These are phyloP conservation scores for Pichia sp. DNA, from an alignment of 1,139 yeast species.

Conservation along the genomic window DNA sequence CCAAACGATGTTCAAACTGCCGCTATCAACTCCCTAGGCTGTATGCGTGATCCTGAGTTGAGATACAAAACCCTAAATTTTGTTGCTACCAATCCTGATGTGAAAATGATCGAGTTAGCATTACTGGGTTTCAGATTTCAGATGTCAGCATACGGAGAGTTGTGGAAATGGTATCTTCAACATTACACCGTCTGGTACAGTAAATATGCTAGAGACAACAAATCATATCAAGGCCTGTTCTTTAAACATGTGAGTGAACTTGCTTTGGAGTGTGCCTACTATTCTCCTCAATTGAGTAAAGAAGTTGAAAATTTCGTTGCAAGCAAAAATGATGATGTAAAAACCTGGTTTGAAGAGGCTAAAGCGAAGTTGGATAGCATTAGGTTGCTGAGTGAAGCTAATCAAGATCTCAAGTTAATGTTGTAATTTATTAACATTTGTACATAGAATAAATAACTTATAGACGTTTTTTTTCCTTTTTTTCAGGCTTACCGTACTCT, in stretches of 20 bases:
- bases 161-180: slow-evolving; percentile 55
- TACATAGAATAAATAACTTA: background rate
- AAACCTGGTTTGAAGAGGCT: slow-evolving; percentile 22
- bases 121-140: slow-evolving; percentile 46
- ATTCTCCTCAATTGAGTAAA: slow-evolving; percentile 20
- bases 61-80: slow-evolving; percentile 51
- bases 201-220: slow-evolving; percentile 32
- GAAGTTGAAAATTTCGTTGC: slow-evolving; percentile 23
- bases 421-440: slow-evolving; percentile 7
- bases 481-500: background rate
- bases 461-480: background rate
- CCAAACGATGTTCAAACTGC: slow-evolving; percentile 41
- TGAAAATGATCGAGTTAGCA: slow-evolving; percentile 49
- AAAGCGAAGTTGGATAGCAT: slow-evolving; percentile 20
- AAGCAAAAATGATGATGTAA: slow-evolving; percentile 14
- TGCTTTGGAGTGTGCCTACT: slow-evolving; percentile 27
- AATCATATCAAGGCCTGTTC: slow-evolving; percentile 22
- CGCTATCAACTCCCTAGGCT: slow-evolving; percentile 53
- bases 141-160: slow-evolving; percentile 23
- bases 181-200: slow-evolving; percentile 50
- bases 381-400: slow-evolving; percentile 22
- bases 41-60: slow-evolving; percentile 41
- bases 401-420: slow-evolving; percentile 16
- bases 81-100: slow-evolving; percentile 51
- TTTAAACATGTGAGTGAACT: slow-evolving; percentile 25